Base-by-base conservation (phyloP, 2,329 filamentous ascomycete genomes). In the Achaetomium macrosporum region DNA sequence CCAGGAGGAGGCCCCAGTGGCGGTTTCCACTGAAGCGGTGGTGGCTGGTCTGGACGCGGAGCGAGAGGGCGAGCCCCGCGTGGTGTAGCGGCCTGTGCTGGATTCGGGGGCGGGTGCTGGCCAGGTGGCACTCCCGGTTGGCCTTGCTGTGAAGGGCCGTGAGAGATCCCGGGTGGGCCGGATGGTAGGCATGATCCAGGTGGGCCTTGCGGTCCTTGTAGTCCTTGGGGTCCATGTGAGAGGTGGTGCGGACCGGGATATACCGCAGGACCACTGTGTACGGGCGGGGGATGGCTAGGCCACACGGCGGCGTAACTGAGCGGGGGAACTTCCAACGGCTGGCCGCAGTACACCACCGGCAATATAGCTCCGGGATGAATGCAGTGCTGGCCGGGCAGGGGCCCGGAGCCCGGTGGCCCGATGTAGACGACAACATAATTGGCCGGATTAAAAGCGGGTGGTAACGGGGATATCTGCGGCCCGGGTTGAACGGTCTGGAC, bases 401-500 rank as follows among this genome's bases (percentile, higher is more conserved):
- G 51, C 2, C 55, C 55, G 7, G 55, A 49, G 11, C 42, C 48
- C 8, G 49, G 51, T 12, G 25, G 25, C 25, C 51, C 55, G 16
- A 44, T 45, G 33, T 56, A 56, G 12, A 56, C 25, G 13, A 57
- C 49, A 31, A 52, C 46, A 52, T 52, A 57, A 7, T 57, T 42
- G 8, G 51, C 44, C 25, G 55, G 51, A 36, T 52, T 30, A 29
- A 35, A 47, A 20, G 36, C 44, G 17, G 51, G 51, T 12, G 51
- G 51, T 19, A 49, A n/a, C 20, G 7, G 33, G 5, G 25, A 9
- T 35, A 25, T 35, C 11, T 35, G 41, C n/a, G 35, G 40, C 20
- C 12, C 33, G 16, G 41, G 51, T 25, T 39, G 51, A 31, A 36
- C 20, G 16, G 42, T 11, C 3, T 3, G 42, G 9, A 20, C 40